Evolutionary conservation across 2,329 filamentous ascomycete species (phyloP).

Genomic region (Fusarium phyllophilum): DNA sequence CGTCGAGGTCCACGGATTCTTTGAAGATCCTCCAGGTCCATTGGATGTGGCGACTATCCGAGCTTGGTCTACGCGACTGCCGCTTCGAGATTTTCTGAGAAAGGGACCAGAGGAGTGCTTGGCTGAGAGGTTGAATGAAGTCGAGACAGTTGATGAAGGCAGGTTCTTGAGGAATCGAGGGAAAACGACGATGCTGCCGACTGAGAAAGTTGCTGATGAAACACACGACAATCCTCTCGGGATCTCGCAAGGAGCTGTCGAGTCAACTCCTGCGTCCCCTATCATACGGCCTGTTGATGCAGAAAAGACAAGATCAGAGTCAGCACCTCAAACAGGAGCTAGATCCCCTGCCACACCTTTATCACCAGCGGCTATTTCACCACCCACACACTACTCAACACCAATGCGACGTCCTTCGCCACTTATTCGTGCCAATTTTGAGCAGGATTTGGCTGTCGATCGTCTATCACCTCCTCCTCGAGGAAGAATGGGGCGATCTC

Average conservation of each 20-base stretch:
- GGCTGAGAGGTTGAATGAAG: conserved; percentile 60
- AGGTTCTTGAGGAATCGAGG: conserved; percentile 46
- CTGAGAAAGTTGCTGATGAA: conserved; percentile 4
- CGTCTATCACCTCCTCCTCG: conserved; percentile 50
- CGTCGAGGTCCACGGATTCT: conserved; percentile 68
- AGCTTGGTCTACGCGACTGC: conserved; percentile 61
- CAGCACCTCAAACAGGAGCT: conserved; percentile 38
- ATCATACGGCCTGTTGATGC: conserved; percentile 46
- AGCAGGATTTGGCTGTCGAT: conserved; percentile 53
- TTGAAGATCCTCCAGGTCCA: conserved; percentile 60
- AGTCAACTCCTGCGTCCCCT: conserved; percentile 46
- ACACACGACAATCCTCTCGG: conserved; percentile 48
- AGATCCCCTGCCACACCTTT: conserved; percentile 39
- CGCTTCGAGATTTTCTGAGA: conserved; percentile 64
- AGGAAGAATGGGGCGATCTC: conserved; percentile 43
- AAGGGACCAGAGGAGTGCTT: conserved; percentile 67
- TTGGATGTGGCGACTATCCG: conserved; percentile 53
- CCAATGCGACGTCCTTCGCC: conserved; percentile 47
- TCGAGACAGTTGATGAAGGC: conserved; percentile 46
- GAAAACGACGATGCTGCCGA: conserved; percentile 40
- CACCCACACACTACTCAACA: conserved; percentile 45
- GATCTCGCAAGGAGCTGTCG: conserved; percentile 42
- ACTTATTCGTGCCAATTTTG: conserved; percentile 49
- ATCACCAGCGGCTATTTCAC: conserved; percentile 41
- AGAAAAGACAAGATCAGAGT: conserved; percentile 39